Evolutionary conservation across 2,329 filamentous ascomycete species (phyloP).

Genomic region (Hirsutella thompsonii): DNA sequence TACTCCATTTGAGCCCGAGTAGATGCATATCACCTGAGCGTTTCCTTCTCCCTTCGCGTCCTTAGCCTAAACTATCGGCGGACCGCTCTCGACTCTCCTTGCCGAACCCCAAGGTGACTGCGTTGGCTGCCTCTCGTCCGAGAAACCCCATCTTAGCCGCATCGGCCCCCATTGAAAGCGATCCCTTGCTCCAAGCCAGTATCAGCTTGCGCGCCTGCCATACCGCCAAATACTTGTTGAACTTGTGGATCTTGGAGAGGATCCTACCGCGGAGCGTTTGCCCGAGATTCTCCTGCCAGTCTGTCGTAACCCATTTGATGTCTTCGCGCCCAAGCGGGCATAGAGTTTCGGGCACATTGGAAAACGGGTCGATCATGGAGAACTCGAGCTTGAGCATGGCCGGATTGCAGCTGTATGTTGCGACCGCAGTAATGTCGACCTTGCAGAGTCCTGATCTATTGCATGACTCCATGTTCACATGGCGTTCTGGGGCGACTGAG

Average conservation of each 20-base stretch:
- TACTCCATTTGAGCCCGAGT: too few relatives aligned
- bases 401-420: conserved; percentile 13
- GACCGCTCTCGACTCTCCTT: too few relatives aligned
- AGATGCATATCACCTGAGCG: too few relatives aligned
- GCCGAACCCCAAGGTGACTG: conserved; percentile 9
- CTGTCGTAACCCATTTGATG: conserved; percentile 10
- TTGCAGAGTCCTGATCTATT: conserved; percentile 6
- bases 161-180: conserved; percentile 11
- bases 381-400: conserved; percentile 15
- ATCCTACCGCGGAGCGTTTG: conserved; percentile 10
- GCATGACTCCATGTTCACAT: conserved; percentile 7
- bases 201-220: conserved; percentile 15
- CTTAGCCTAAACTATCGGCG: too few relatives aligned
- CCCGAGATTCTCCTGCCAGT: conserved; percentile 11
- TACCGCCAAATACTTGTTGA: conserved; percentile 18
- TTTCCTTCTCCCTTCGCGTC: too few relatives aligned
- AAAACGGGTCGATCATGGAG: conserved; percentile 10
- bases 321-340: conserved; percentile 15
- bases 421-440: conserved; percentile 11
- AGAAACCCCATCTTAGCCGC: conserved; percentile 11
- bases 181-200: conserved; percentile 12
- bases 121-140: conserved; percentile 7
- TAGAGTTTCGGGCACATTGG: conserved; percentile 7
- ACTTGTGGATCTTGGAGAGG: conserved; percentile 12
- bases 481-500: conserved; percentile 2